Conservation (phyloP, 768 basidiomycete genomes). For the Tricholomella constricta region DNA sequence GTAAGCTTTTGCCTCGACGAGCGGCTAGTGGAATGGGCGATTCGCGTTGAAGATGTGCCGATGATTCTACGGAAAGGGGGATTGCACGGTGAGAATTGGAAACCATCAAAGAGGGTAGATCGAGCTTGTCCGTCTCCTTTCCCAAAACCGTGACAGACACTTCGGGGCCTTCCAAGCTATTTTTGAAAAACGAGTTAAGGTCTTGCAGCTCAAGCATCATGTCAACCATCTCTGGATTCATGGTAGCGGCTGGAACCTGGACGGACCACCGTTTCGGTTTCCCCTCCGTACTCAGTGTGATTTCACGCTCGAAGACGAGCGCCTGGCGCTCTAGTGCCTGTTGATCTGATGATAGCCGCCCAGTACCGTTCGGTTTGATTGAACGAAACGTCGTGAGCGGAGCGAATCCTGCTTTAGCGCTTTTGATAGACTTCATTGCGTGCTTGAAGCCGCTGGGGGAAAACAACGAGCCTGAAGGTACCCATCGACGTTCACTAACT, state of each 20-base stretch:
- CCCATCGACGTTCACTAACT: conserved; percentile 9
- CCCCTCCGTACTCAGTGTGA: conserved; percentile 30
- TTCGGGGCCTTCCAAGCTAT: conserved; percentile 22
- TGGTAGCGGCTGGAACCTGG: conserved; percentile 32
- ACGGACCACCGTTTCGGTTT: conserved; percentile 33
- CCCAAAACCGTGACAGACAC: conserved; percentile 11
- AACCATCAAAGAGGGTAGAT: conserved; percentile 40
- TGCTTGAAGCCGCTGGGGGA: conserved; percentile 11
- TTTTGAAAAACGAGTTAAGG: conserved; percentile 42
- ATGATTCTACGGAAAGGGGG: conserved; percentile 38
- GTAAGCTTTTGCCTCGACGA: conserved; percentile 38
- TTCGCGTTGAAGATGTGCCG: conserved; percentile 21
- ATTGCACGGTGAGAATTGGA: conserved; percentile 44
- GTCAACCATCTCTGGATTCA: conserved; percentile 41
- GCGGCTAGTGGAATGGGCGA: conserved; percentile 32
- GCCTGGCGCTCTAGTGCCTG: conserved; percentile 27
- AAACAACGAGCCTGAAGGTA: conserved; percentile 17
- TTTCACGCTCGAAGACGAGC: conserved; percentile 37
- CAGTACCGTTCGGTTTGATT: neutral
- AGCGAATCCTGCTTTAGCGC: neutral
- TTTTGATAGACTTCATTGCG: conserved; percentile 7
- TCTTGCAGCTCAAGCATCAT: conserved; percentile 43
- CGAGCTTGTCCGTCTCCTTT: conserved; percentile 20
- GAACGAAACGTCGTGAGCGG: conserved; percentile 1
- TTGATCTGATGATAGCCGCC: conserved; percentile 6